A percentile compares a stretch with the other conserved stretches of the same genome.
Evolutionary conservation across 495 filamentous ascomycete species (phyloP).

Genomic region (Amorphotheca resinae): DNA sequence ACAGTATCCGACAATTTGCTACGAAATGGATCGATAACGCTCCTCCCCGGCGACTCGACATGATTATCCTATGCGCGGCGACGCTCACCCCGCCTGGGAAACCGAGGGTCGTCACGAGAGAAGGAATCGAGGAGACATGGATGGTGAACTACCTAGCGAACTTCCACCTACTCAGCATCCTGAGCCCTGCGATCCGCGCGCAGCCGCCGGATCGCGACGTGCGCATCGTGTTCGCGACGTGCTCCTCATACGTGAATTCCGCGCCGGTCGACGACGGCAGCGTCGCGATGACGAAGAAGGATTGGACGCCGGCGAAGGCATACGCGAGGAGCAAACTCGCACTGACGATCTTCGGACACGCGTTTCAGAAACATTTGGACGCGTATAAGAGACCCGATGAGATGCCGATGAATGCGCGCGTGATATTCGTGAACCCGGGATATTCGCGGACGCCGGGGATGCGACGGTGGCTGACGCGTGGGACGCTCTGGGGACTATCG

Average conservation of each 20-base stretch:
- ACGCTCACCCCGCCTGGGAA: slow-evolving; percentile 54
- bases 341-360: slow-evolving; percentile 71
- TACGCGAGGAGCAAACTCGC: slow-evolving; percentile 85
- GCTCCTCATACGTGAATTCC: slow-evolving; percentile 69
- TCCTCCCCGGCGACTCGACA: slow-evolving; percentile 82
- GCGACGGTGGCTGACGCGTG: slow-evolving; percentile 71
- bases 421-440: slow-evolving; percentile 79
- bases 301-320: slow-evolving; percentile 40
- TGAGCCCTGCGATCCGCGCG: slow-evolving; percentile 73
- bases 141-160: slow-evolving; percentile 91
- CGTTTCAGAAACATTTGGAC: slow-evolving; percentile 82
- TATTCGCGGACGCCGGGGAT: slow-evolving; percentile 74
- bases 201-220: slow-evolving; percentile 93
- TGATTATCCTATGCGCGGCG: slow-evolving; percentile 77
- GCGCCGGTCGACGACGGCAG: slow-evolving; percentile 38
- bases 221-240: slow-evolving; percentile 74
- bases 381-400: slow-evolving; percentile 71
- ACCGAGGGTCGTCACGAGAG: slow-evolving; percentile 42
- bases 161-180: slow-evolving; percentile 83
- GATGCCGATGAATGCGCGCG: slow-evolving; percentile 62
- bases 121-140: slow-evolving; percentile 82
- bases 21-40: slow-evolving; percentile 97
- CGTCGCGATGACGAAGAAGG: slow-evolving; percentile 28
- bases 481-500: slow-evolving; percentile 67
- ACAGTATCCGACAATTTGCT: slow-evolving; percentile 87